Conservation (phyloP, 73 alveolate genomes). For the Symbiodinium pilosum region DNA sequence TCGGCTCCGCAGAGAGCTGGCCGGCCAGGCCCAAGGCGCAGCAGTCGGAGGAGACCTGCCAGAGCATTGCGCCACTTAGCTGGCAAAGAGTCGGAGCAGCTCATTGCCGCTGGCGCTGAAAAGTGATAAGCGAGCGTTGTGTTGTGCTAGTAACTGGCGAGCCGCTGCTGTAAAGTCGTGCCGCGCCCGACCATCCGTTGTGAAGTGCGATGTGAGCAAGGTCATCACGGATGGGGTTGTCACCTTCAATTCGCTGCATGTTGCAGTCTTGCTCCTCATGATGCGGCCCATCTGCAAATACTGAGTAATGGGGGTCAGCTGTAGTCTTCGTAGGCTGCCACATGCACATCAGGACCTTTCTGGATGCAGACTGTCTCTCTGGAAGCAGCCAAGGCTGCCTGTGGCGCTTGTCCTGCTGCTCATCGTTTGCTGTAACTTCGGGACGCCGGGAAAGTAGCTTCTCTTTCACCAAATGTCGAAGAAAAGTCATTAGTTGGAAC, state of each 20-base stretch:
- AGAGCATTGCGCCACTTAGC: not conserved
- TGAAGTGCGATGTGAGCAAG: not conserved
- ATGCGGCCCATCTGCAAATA: not conserved
- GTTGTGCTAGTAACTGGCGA: not conserved
- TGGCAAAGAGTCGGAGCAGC: not conserved
- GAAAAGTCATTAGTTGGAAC: too few species aligned
- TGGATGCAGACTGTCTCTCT: too few species aligned
- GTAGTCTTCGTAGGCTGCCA: too few species aligned
- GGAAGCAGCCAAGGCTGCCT: not conserved
- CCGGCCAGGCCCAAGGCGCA: not conserved
- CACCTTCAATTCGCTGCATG: not conserved
- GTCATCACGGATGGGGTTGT: constrained; percentile 15
- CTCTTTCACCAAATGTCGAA: too few species aligned
- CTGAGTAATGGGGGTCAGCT: not conserved
- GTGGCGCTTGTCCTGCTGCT: constrained; percentile 9
- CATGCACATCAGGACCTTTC: too few species aligned
- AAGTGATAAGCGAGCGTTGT: not conserved
- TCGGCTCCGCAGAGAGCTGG: too few species aligned
- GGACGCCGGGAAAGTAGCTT: not conserved
- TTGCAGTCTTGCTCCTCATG: not conserved
- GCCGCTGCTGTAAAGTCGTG: not conserved
- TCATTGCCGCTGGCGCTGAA: not conserved
- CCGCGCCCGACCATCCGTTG: not conserved
- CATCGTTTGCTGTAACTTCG: constrained; percentile 30
- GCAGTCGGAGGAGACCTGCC: not conserved